Evolutionary conservation across 2,329 filamentous ascomycete species (phyloP), one percentile per base, ranked within the genome.

Genomic region (Penicillium sp.): DNA sequence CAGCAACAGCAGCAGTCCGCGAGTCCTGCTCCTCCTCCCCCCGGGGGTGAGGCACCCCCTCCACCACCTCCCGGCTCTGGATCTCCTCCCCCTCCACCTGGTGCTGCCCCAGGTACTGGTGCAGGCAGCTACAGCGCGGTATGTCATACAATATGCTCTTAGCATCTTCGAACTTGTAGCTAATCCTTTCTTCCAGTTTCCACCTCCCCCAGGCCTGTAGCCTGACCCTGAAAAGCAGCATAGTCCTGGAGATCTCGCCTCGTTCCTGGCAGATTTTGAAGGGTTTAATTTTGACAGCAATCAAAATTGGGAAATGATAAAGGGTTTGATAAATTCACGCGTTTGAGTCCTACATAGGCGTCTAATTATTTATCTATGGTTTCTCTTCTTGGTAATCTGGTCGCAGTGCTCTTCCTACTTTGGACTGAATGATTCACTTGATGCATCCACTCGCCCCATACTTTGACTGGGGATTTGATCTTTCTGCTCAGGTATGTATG

Each of bases 21-120:
- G 29, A 75, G 74, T 31, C 54, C 63, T 70, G 54, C 76, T 46
- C 75, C 80, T 13, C 79, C 81, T 14, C 74, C 73, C 14, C 75
- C 76, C 32, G 74, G 76, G 23, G 73, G 66, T 50, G 79, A 80
- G 55, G 77, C 62, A 8, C 64, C 67, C 7, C 66, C 81, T 45
- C 83, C 84, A 10, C 83, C 83, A 14, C 81, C 82, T 16, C 80
- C 81, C 3, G 78, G 78, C 38, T 77, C 79, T 28, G 73, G 77
- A 22, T 76, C 78, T 47, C 80, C 80, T 24, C 82, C 82, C 9
- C 81, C 78, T 27, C 77, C 77, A 23, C 73, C 78, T 10, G 46
- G 45, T 24, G 34, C 41, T 3, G 31, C 31, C 4, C 31, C 31
- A 9, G 31, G 31, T 32, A 74, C 76, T n/a, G 77, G 77, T 40